Evolutionary conservation across 495 filamentous ascomycete species (phyloP), one percentile per base, ranked within the genome.

Genomic region (Aspergillus sclerotioniger): DNA sequence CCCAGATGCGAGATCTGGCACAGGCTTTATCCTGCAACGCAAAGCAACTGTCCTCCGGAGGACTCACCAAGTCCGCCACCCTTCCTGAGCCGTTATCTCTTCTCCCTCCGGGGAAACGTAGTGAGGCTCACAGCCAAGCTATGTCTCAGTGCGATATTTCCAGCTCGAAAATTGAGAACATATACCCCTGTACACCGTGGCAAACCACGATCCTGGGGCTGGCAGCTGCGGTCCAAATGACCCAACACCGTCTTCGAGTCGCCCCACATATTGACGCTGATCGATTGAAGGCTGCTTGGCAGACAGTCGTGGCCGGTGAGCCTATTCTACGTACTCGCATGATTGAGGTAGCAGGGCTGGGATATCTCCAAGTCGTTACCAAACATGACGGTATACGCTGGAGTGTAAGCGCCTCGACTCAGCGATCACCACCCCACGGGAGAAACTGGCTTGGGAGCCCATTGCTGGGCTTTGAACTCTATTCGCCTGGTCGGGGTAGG

Each of bases 111-210:
- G 51, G 21, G 2, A 12, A 50, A n/a, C 9, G n/a, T 9, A 21
- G 16, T 8, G 44, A 39, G 12, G 50, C 19, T 45, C 37, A 13
- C 6, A 12, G 19, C n/a, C 2, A 57, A 25, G 54, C 59, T 33
- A 39, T 51, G n/a, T 17, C 2, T n/a, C 58, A 63, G 20, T 75
- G 68, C 48, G 48, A 50, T 13, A 46, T 75, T 19, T 15, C 65
- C 3, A 47, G 50, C 3, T 60, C 65, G 8, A 37, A 59, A 13
- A 71, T 87, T n/a, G 76, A 81, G 49, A 84, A 87, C 61, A 67
- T 84, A 0, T 85, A 82, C 56, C 81, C 82, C 6, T 85, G 82
- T 66, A 85, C 82, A 0, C 79, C 84, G 8, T 63, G 85, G 16
- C 85, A 88, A 63, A 79, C 80, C 60, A 82, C 78, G 0, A 67